Evolutionary conservation across 331 rosid species (phyloP).

Genomic region (Telfairia occidentalis): DNA sequence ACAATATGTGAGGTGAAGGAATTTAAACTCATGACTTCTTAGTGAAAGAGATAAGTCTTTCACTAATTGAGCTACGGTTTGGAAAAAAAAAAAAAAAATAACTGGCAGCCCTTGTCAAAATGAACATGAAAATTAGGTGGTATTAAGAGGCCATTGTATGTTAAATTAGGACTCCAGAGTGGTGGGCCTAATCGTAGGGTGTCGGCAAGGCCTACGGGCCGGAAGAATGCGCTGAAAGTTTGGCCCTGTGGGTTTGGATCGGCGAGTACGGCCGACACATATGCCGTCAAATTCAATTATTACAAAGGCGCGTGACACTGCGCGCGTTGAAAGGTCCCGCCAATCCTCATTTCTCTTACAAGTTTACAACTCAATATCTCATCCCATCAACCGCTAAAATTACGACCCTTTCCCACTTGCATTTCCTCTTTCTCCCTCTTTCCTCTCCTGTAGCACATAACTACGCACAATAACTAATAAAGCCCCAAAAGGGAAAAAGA

Average conservation of each 20-base stretch:
- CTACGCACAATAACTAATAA: not conserved
- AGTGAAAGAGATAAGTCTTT: too few relatives aligned
- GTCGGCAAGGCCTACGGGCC: slow-evolving; percentile 5
- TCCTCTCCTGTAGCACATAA: not conserved
- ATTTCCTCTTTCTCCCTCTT: not conserved
- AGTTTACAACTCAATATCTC: not conserved
- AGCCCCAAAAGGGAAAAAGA: not conserved
- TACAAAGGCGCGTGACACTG: slow-evolving; percentile 1
- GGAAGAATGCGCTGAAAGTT: too few relatives aligned
- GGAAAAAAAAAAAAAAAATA: not conserved
- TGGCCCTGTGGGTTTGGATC: not conserved
- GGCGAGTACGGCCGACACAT: slow-evolving; percentile 13
- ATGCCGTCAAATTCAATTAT: not conserved
- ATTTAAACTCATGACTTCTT: too few relatives aligned
- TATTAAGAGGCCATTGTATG: not conserved
- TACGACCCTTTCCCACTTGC: not conserved
- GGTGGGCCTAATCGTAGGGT: slow-evolving; percentile 2
- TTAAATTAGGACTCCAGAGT: not conserved
- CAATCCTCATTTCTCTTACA: not conserved
- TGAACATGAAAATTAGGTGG: not conserved
- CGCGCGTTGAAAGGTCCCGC: slow-evolving; percentile 1
- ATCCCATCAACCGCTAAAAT: not conserved
- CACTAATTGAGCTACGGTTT: too few relatives aligned
- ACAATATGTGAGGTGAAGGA: too few relatives aligned
- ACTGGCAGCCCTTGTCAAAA: too few relatives aligned